phyloP scores from a whole-genome alignment of 108 stramenopile species.

The Aureococcus anophagefferens region DNA sequence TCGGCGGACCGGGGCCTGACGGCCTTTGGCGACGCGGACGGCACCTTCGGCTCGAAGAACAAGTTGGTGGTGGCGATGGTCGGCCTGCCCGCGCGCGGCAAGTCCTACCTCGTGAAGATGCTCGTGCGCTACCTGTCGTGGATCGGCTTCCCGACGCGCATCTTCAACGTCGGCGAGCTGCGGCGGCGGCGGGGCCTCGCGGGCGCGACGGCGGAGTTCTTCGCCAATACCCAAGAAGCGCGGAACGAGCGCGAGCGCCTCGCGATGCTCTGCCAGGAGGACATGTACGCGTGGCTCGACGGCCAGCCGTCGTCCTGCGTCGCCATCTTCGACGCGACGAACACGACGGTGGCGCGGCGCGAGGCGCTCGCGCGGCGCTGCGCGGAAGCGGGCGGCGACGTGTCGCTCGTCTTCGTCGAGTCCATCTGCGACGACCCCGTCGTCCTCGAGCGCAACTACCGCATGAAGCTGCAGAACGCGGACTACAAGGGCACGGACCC shows the following conservation, averaged over 20 bases:
- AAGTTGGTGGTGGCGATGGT: background rate
- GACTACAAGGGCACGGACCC: constrained; percentile 34
- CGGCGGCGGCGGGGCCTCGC: constrained; percentile 22
- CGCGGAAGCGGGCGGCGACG: constrained; percentile 55
- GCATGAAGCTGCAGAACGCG: constrained; percentile 43
- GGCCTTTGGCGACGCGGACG: too few species aligned
- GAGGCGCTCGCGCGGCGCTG: constrained; percentile 68
- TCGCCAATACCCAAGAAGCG: constrained; percentile 16
- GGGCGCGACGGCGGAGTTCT: background rate
- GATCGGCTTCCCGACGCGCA: constrained; percentile 33
- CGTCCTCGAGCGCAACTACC: constrained; percentile 33
- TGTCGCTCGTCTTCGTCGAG: constrained; percentile 84
- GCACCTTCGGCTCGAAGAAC: too few species aligned
- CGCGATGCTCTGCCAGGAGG: constrained; percentile 30
- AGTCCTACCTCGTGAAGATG: constrained; percentile 48
- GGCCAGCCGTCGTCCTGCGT: constrained; percentile 20
- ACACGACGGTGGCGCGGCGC: constrained; percentile 69
- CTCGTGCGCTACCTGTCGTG: constrained; percentile 40
- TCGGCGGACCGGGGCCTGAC: too few species aligned
- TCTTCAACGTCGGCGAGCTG: constrained; percentile 40
- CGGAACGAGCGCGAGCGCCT: constrained; percentile 18
- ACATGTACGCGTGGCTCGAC: constrained; percentile 35
- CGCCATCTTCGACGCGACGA: constrained; percentile 93
- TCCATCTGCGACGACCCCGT: constrained; percentile 81
- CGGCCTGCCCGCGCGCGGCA: constrained; percentile 37